Conservation (phyloP, 148 eudicot species). For the Persicaria maculosa region DNA sequence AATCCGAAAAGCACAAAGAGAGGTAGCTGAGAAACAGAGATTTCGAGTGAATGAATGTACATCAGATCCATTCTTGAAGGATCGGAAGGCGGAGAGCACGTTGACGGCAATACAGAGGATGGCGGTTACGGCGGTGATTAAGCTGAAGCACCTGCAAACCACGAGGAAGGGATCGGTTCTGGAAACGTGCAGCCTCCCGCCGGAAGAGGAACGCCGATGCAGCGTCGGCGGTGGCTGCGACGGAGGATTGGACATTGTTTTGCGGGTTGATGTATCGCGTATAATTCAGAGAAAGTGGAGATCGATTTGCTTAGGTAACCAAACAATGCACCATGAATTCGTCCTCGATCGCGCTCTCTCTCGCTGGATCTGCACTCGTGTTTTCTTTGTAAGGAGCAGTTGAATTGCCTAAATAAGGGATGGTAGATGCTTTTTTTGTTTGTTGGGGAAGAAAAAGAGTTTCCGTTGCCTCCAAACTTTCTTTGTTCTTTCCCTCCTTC, state of each 20-base stretch:
- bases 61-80: constrained; percentile 64
- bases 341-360: no score
- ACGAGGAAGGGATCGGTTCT: constrained; percentile 58
- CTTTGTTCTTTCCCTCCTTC: no score
- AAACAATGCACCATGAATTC: no score
- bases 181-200: constrained; percentile 21
- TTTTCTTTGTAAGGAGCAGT: no score
- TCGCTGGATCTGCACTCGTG: no score
- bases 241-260: constrained; percentile 3
- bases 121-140: constrained; percentile 52
- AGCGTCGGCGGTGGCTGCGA: background rate
- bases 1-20: background rate
- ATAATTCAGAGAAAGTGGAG: no score
- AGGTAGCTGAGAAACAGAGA: background rate
- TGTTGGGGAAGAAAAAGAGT: no score
- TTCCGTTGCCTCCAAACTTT: no score
- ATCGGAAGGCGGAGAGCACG: constrained; percentile 63
- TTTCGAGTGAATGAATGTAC: constrained; percentile 19
- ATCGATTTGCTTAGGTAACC: no score
- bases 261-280: no score
- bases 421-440: no score
- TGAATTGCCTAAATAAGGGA: no score
- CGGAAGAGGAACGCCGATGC: constrained; percentile 7
- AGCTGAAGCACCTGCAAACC: constrained; percentile 57
- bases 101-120: constrained; percentile 66